A percentile compares a stretch with the other conserved stretches of the same genome.
Evolutionary conservation across 495 filamentous ascomycete genomes (phyloP).

Genomic region (Durotheca rogersii): DNA sequence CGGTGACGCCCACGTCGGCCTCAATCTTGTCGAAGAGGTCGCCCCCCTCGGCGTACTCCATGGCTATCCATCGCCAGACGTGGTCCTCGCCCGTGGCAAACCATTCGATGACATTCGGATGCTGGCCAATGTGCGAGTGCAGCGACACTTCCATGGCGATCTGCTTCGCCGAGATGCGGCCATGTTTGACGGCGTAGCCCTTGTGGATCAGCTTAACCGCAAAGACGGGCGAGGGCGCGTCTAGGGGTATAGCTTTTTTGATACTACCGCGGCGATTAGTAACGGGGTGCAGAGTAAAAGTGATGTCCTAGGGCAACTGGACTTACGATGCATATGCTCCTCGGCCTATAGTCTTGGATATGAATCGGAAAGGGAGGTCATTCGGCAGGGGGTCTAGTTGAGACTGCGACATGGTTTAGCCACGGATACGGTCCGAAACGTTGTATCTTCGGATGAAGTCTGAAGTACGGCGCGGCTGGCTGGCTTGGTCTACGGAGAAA

Average conservation of each 20-base stretch:
- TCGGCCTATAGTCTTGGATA: constrained; percentile 93
- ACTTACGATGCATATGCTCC: constrained; percentile 96
- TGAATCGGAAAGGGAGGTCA: constrained; percentile 87
- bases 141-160: constrained; percentile 85
- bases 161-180: constrained; percentile 84
- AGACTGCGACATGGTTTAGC: constrained; percentile 67
- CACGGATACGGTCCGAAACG: too few relatives aligned
- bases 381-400: constrained; percentile 84
- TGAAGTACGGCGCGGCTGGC: too few relatives aligned
- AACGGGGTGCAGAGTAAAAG: constrained; percentile 13
- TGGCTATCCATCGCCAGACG: constrained; percentile 96
- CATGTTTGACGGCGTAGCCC: constrained; percentile 83
- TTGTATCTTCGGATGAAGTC: constrained; percentile 9
- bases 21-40: constrained; percentile 99
- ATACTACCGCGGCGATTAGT: constrained; percentile 60
- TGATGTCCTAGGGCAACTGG: too few relatives aligned
- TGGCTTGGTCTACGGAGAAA: too few relatives aligned
- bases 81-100: constrained; percentile 82
- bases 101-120: constrained; percentile 91
- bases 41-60: constrained; percentile 94
- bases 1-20: constrained; percentile 85
- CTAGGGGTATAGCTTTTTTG: constrained; percentile 82
- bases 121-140: constrained; percentile 81
- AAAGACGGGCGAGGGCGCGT: constrained; percentile 72
- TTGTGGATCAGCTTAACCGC: constrained; percentile 99